Base-by-base conservation (phyloP, 805 yeast genomes). In the Hanseniaspora singularis region DNA sequence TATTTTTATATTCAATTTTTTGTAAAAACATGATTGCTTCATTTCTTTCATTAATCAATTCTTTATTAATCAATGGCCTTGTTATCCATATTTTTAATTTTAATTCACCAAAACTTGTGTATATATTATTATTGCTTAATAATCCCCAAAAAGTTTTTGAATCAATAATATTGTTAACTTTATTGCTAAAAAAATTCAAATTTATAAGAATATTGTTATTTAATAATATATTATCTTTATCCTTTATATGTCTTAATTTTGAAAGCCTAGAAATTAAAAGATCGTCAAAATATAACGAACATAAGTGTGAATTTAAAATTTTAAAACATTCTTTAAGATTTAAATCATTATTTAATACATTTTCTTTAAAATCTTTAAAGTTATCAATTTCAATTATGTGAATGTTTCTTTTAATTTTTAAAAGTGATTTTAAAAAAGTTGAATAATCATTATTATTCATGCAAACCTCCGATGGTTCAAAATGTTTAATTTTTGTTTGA, bases 391-490 rank as follows among this genome's bases (percentile, higher is more conserved):
- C 12, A 12, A 23, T 23, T 4, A 23, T 20, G 3, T 36, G 28
- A 3, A n/a, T 9, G 14, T 23, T 36, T 3, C 20, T 8, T 3
- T 36, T 14, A n/a, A n/a, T n/a, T n/a, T n/a, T n/a, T n/a, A n/a
- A n/a, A n/a, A n/a, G n/a, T 50, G 28, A 8, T 26, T 26, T 26
- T 26, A 26, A 15, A 38, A 31, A 16, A 2, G 46, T 12, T 23
- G 47, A n/a, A 33, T 36, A 23, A 16, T 27, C 20, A n/a, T 20
- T 31, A 8, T 41, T 44, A n/a, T 31, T 20, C 3, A 52, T 54
- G 1, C 87, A 51, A 11, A 84, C 70, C 59, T 89, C 97, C 33
- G 78, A 72, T 0, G 97, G 96, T 34, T 74, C 74, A 50, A 88
- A 63, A 59, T 84, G 86, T 38, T 74, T 63, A 7, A 86, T 59